Evolutionary conservation across 2,329 filamentous ascomycete genomes (phyloP), one percentile per base, ranked within the genome.

Genomic region (Penicillium thymicola): DNA sequence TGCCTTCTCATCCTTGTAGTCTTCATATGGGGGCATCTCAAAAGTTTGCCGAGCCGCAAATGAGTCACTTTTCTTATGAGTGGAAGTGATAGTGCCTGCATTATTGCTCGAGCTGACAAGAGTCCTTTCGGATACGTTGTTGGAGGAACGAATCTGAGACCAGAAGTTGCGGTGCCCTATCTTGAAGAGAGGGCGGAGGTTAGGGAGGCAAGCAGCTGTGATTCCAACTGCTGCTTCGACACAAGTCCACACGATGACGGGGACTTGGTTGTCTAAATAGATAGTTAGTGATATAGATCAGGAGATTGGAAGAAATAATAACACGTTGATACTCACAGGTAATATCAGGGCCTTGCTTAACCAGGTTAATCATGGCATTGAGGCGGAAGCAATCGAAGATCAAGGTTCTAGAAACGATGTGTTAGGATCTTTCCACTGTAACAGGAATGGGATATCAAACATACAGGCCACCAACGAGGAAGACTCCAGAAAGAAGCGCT

Each of bases 161-260:
- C 64, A 67, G 57, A 69, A 66, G 3, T 58, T 53, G 3, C 54
- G 50, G 3, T 54, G 36, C 28, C 59, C 51, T 14, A 63, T 27
- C 14, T 62, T 64, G 46, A 70, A 68, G 1, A 70, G 52, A 2
- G 69, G 69, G 21, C 65, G 56, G 6, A 71, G 57, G 43, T 70
- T 70, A 1, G 69, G 62, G 1, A 71, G 64, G 51, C 69, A 71
- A 28, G 69, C 69, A 1, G 67, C 68, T 8, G 62, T 63, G 36
- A 71, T 71, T 16, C 63, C 69, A 0, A 70, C 68, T 0, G 67
- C 65, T 1, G 67, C 64, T 52, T 71, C 69, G 21, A 66, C 60
- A 37, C 68, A 70, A 0, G 69, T 71, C 69, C 69, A 71, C n/a
- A 70, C 64, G 14, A 62, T 64, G 25, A 59, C 55, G 7, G 65